Evolutionary conservation across 371 early-diverging fungal species (phyloP).

Genomic region (Dichotomocladium elegans): DNA sequence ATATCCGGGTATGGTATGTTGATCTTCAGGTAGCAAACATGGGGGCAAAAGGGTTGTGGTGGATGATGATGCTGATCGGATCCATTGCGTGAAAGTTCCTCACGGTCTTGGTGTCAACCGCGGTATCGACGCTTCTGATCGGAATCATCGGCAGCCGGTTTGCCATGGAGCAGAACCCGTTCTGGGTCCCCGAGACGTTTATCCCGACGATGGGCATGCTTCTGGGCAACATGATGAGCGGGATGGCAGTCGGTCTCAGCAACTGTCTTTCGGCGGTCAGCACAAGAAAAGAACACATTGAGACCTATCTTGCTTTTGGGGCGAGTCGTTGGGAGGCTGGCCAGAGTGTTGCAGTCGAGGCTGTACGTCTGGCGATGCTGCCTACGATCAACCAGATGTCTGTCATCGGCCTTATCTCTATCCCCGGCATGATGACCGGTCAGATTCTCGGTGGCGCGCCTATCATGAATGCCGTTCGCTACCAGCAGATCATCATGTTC

Average conservation of each 20-base stretch:
- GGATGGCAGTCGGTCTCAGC: slow-evolving; percentile 74
- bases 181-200: slow-evolving; percentile 74
- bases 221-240: slow-evolving; percentile 81
- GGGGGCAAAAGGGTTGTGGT: not conserved
- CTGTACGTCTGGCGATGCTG: slow-evolving; percentile 73
- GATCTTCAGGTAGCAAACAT: no score
- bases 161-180: slow-evolving; percentile 75
- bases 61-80: not conserved
- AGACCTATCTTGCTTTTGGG: slow-evolving; percentile 71
- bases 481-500: slow-evolving; percentile 82
- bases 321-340: slow-evolving; percentile 87
- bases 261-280: slow-evolving; percentile 50
- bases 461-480: slow-evolving; percentile 76
- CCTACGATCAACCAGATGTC: slow-evolving; percentile 87
- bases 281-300: slow-evolving; percentile 66
- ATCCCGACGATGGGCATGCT: slow-evolving; percentile 89
- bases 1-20: slow-evolving; percentile 47
- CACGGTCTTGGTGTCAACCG: slow-evolving; percentile 46
- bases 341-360: slow-evolving; percentile 66
- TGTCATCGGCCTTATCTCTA: slow-evolving; percentile 81
- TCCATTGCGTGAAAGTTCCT: slow-evolving; percentile 32
- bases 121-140: slow-evolving; percentile 44
- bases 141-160: slow-evolving; percentile 61
- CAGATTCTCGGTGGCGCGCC: slow-evolving; percentile 83
- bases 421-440: slow-evolving; percentile 93